A percentile compares a stretch with the other conserved stretches of the same genome.
Evolutionary conservation across 768 basidiomycete genomes (phyloP).

Genomic region (Pleurotus eryngii): DNA sequence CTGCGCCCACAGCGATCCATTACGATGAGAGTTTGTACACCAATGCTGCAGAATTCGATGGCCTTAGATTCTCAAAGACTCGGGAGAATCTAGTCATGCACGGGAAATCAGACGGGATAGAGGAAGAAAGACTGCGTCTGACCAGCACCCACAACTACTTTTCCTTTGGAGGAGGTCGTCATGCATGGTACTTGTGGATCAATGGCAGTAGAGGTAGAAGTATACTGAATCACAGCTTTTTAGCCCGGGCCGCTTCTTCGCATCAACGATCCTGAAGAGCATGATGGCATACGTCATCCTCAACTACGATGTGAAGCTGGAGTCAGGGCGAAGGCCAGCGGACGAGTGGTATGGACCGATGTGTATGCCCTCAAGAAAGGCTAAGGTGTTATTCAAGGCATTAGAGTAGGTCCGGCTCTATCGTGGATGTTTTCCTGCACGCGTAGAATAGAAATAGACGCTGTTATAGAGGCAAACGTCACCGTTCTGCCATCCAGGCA

Average conservation of each 20-base stretch:
- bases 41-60: neutral
- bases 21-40: slow-evolving; percentile 8
- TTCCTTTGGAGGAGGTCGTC: slow-evolving; percentile 2
- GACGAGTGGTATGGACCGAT: slow-evolving; percentile 5
- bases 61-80: neutral
- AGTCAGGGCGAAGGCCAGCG: neutral
- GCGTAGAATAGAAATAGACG: too few species aligned
- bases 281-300: slow-evolving; percentile 31
- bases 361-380: slow-evolving; percentile 3
- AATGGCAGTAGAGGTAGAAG: neutral
- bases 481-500: too few species aligned
- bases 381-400: neutral
- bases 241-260: slow-evolving; percentile 19
- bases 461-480: too few species aligned
- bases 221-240: neutral
- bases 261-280: slow-evolving; percentile 23
- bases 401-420: too few species aligned
- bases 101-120: neutral
- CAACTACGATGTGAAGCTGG: slow-evolving; percentile 24
- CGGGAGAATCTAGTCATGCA: neutral
- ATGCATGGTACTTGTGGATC: neutral
- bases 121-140: slow-evolving; percentile 10
- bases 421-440: too few species aligned
- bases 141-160: slow-evolving; percentile 3
- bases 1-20: slow-evolving; percentile 10